Base-by-base conservation (phyloP, 768 basidiomycete genomes). In the Lepiota venenata region DNA sequence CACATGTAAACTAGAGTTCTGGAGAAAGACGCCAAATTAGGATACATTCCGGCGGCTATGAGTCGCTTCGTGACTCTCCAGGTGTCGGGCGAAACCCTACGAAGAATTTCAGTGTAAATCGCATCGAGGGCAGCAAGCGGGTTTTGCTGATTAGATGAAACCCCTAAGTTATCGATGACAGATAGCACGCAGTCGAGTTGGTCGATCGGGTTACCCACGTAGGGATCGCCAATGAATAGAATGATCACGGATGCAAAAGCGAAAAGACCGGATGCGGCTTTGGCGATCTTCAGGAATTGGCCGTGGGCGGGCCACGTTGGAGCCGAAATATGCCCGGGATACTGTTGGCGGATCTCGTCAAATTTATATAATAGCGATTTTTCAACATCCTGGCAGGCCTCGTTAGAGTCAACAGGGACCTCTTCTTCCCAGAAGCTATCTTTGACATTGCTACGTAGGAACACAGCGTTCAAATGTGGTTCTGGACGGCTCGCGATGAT, bases 401-500 rank as follows among this genome's bases (percentile, higher is more conserved):
- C 53, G 9, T 60, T 35, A 15, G 58, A 52, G 36, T 57, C 52
- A 11, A 51, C 53, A 14, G 53, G 51, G 1, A 53, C 47, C 12
- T 38, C 32, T 7, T 61, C 44, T 7, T 32, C 29, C 22, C 40
- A 21, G 10, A 51, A 55, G 16, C 46, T 53, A 7, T 39, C 3
- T 27, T 18, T 27, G 0, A 54, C 25, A n/a, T 32, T 14, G 1
- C 21, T 14, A 5, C 35, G 16, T 36, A 38, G 10, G 22, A 67
- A 65, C 1, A 41, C 43, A 1, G 52, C 48, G 3, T 47, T 44
- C 10, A 70, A 60, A n/a, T 62, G 55, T 5, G 57, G 42, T 39
- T 70, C 70, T 5, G 68, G 65, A 2, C 69, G 58, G 46, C 66
- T 66, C 3, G 61, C 55, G 25, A 71, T 61, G 6, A 71, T 27